Evolutionary conservation across 2,329 filamentous ascomycete species (phyloP).

Genomic region (Diplodia sapinea): DNA sequence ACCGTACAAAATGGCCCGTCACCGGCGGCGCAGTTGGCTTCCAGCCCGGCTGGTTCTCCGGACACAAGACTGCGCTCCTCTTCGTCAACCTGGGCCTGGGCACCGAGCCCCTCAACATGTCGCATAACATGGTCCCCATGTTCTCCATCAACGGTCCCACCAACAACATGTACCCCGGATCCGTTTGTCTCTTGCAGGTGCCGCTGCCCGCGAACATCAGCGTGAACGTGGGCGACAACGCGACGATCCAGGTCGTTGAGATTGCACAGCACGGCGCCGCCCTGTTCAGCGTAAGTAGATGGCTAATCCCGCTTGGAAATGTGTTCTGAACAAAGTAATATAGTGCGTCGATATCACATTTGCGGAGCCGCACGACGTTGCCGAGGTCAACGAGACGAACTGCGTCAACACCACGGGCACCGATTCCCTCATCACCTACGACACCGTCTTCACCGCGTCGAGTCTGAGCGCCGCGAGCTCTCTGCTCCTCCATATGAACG

Average conservation of each 20-base stretch:
- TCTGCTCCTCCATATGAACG: conserved; percentile 1
- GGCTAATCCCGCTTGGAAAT: background rate
- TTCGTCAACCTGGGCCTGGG: conserved; percentile 93
- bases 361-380: conserved; percentile 76
- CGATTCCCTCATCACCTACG: conserved; percentile 68
- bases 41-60: conserved; percentile 95
- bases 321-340: background rate
- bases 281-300: conserved; percentile 71
- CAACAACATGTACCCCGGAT: conserved; percentile 84
- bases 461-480: conserved; percentile 35
- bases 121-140: conserved; percentile 76
- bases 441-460: conserved; percentile 69
- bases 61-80: conserved; percentile 79
- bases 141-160: conserved; percentile 84
- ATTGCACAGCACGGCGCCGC: conserved; percentile 81
- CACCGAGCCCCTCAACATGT: conserved; percentile 84
- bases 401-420: conserved; percentile 79
- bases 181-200: conserved; percentile 87
- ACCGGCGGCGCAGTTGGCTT: conserved; percentile 84
- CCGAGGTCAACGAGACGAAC: conserved; percentile 77
- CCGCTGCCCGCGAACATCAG: conserved; percentile 75
- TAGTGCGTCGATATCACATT: conserved; percentile 98
- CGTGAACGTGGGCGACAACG: conserved; percentile 81
- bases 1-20: conserved; percentile 91
- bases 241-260: conserved; percentile 89